Conservation (phyloP, 2,329 filamentous ascomycete genomes). For the Xylaria sp. region DNA sequence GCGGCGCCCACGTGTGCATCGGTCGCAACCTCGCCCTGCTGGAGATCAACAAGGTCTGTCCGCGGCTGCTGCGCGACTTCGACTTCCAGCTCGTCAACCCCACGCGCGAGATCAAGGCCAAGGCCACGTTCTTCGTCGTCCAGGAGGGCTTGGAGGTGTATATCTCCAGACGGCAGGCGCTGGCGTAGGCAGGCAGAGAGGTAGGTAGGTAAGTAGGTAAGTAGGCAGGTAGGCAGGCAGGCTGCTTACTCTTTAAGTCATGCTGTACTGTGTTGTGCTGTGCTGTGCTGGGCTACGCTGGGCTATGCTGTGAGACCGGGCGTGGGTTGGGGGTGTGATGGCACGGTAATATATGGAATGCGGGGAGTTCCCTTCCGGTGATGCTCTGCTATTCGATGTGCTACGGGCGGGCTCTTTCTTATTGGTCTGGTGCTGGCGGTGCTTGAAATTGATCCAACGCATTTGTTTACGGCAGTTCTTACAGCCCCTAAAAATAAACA, state of each 20-base stretch:
- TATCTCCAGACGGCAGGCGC: constrained; percentile 50
- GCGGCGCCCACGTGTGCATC: constrained; percentile 64
- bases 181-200: neutral
- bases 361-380: too few species aligned
- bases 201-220: neutral
- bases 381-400: too few species aligned
- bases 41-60: constrained; percentile 69
- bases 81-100: constrained; percentile 64
- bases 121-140: constrained; percentile 69
- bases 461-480: too few species aligned
- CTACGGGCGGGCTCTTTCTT: too few species aligned
- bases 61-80: constrained; percentile 64
- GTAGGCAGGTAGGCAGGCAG: neutral
- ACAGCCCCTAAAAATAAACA: too few species aligned
- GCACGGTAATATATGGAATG: too few species aligned
- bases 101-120: constrained; percentile 60
- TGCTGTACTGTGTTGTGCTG: too few species aligned
- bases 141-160: constrained; percentile 66
- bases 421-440: too few species aligned
- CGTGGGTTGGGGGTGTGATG: too few species aligned
- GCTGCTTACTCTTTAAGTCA: neutral
- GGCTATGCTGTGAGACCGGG: too few species aligned
- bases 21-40: constrained; percentile 64
- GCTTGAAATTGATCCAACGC: too few species aligned
- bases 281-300: too few species aligned